phyloP scores from a whole-genome alignment of 2,329 filamentous ascomycete genomes.

The Verruconis gallopava region DNA sequence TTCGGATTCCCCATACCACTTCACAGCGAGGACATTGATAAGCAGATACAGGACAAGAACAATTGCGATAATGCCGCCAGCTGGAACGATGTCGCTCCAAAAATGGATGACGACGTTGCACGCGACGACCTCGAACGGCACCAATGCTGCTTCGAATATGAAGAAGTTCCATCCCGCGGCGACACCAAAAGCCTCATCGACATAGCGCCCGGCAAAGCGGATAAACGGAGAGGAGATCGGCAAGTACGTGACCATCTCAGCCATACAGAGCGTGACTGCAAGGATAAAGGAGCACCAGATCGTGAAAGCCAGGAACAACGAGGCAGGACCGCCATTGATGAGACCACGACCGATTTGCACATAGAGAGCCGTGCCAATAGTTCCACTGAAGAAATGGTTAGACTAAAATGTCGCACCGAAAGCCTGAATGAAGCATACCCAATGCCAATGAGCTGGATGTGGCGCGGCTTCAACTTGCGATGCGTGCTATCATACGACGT shows the following conservation, averaged over 20 bases:
- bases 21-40: conserved; percentile 34
- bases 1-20: conserved; percentile 36
- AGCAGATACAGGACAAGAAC: conserved; percentile 39
- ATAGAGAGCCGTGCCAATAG: conserved; percentile 35
- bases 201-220: conserved; percentile 60
- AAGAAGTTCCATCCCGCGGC: conserved; percentile 66
- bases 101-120: conserved; percentile 29
- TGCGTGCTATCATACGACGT: conserved; percentile 27
- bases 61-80: conserved; percentile 48
- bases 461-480: conserved; percentile 31
- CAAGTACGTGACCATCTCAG: conserved; percentile 65
- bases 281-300: conserved; percentile 33
- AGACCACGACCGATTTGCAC: conserved; percentile 34
- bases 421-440: too few species aligned
- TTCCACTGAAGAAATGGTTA: conserved; percentile 17
- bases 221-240: conserved; percentile 71
- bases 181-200: conserved; percentile 63
- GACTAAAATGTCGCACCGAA: background rate
- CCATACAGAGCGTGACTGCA: conserved; percentile 38
- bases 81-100: conserved; percentile 43
- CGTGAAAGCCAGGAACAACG: conserved; percentile 33
- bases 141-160: conserved; percentile 53
- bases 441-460: conserved; percentile 34
- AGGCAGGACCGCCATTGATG: conserved; percentile 34
- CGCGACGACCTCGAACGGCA: conserved; percentile 53